Conservation (phyloP, 2,329 filamentous ascomycete genomes). For the Botrytis squamosa region DNA sequence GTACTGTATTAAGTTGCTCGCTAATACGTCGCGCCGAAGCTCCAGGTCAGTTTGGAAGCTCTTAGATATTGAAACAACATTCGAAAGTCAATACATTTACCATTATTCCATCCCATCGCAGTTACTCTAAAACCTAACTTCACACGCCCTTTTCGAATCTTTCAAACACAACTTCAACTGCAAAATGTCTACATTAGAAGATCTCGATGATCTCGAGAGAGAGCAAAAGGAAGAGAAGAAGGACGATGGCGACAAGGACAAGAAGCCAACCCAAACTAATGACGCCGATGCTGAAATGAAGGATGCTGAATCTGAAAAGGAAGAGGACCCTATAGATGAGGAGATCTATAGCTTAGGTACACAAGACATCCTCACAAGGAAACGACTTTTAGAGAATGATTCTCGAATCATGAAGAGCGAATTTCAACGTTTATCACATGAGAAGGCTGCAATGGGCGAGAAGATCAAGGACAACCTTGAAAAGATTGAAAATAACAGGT, state of each 20-base stretch:
- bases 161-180: constrained; percentile 21
- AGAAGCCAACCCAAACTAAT: constrained; percentile 52
- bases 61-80: constrained; percentile 25
- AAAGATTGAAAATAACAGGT: constrained; percentile 99
- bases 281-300: constrained; percentile 86
- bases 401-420: constrained; percentile 99
- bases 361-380: constrained; percentile 88
- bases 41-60: constrained; percentile 29
- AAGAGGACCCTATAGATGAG: constrained; percentile 83
- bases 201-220: constrained; percentile 73
- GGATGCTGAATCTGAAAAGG: constrained; percentile 70
- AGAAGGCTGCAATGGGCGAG: constrained; percentile 93
- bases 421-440: constrained; percentile 87
- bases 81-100: constrained; percentile 12
- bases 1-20: constrained; percentile 10
- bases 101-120: constrained; percentile 14
- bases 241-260: constrained; percentile 55
- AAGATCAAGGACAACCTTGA: constrained; percentile 99
- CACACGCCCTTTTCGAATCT: neutral
- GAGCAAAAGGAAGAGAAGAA: constrained; percentile 64
- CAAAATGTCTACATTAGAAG: constrained; percentile 73
- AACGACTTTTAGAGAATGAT: constrained; percentile 93
- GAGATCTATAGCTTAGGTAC: constrained; percentile 93
- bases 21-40: constrained; percentile 29
- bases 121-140: neutral